Conservation (phyloP, 352 stramenopile species). For the Pythium brachiatum region DNA sequence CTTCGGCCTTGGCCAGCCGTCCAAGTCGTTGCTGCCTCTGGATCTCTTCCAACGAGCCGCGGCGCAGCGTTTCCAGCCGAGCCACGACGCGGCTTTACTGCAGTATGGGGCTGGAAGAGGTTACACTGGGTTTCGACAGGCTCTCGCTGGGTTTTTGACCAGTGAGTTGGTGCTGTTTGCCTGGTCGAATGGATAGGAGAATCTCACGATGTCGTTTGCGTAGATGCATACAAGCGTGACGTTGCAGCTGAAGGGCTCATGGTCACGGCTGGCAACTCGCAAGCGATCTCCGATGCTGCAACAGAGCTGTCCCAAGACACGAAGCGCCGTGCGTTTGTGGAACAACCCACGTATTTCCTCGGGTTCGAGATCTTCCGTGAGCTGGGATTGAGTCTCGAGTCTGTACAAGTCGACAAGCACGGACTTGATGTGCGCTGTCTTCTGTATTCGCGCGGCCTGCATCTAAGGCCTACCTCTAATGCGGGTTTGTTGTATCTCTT, state of each 20-base stretch:
- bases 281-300: slow-evolving; percentile 88
- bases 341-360: slow-evolving; percentile 93
- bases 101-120: slow-evolving; percentile 78
- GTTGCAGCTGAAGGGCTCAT: slow-evolving; percentile 66
- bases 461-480: no score
- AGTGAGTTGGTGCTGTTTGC: slow-evolving; percentile 23
- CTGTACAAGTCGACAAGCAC: slow-evolving; percentile 71
- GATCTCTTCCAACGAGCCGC: slow-evolving; percentile 55
- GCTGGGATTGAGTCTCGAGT: slow-evolving; percentile 75
- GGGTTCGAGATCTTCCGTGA: slow-evolving; percentile 90
- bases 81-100: slow-evolving; percentile 55
- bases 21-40: slow-evolving; percentile 69
- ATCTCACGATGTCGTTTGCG: neutral
- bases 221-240: slow-evolving; percentile 23
- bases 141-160: slow-evolving; percentile 57
- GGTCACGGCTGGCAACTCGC: slow-evolving; percentile 89
- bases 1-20: slow-evolving; percentile 83
- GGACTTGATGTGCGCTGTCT: slow-evolving; percentile 57
- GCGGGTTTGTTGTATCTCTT: neutral
- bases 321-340: slow-evolving; percentile 84
- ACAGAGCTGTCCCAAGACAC: slow-evolving; percentile 67
- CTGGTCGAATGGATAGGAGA: neutral
- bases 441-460: neutral
- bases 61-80: slow-evolving; percentile 40
- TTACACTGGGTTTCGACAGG: slow-evolving; percentile 63